Conservation (phyloP, 73 alveolate species). For the Paraurostyla sp. region DNA sequence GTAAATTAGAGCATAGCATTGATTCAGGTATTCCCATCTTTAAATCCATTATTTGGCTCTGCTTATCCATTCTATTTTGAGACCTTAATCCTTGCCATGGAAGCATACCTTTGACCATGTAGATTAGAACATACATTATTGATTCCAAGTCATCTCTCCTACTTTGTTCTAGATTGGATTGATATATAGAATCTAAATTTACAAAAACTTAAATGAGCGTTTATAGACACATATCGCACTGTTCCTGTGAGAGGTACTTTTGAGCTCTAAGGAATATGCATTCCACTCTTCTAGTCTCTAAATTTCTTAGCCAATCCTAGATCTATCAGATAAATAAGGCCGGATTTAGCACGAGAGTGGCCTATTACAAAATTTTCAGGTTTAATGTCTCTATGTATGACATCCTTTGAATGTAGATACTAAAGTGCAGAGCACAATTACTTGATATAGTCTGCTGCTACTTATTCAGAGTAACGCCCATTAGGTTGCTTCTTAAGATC, state of each 20-base stretch:
- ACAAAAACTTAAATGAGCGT: conserved; percentile 82
- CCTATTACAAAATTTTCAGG: conserved; percentile 95
- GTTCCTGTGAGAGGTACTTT: conserved; percentile 84
- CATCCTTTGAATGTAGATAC: conserved; percentile 90
- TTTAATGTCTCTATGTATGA: conserved; percentile 96
- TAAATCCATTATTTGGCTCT: conserved; percentile 91
- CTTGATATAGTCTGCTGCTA: conserved; percentile 85
- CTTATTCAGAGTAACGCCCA: conserved; percentile 74
- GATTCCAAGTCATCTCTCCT: conserved; percentile 98
- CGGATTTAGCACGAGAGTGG: conserved; percentile 31
- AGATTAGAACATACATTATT: conserved; percentile 90
- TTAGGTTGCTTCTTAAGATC: conserved; percentile 71
- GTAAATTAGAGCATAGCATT: conserved; percentile 87
- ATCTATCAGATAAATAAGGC: conserved; percentile 76
- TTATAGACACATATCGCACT: conserved; percentile 85
- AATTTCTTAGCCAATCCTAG: conserved; percentile 85
- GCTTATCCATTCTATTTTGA: conserved; percentile 86
- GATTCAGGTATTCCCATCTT: conserved; percentile 85
- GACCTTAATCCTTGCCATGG: conserved; percentile 97
- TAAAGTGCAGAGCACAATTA: conserved; percentile 92
- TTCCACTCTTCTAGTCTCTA: conserved; percentile 78
- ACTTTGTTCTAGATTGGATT: conserved; percentile 75
- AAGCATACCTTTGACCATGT: conserved; percentile 90
- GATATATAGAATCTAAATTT: conserved; percentile 1
- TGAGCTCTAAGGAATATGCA: conserved; percentile 81